phyloP scores from a whole-genome alignment of 2,329 filamentous ascomycete genomes.

The Fusarium abutilonis region DNA sequence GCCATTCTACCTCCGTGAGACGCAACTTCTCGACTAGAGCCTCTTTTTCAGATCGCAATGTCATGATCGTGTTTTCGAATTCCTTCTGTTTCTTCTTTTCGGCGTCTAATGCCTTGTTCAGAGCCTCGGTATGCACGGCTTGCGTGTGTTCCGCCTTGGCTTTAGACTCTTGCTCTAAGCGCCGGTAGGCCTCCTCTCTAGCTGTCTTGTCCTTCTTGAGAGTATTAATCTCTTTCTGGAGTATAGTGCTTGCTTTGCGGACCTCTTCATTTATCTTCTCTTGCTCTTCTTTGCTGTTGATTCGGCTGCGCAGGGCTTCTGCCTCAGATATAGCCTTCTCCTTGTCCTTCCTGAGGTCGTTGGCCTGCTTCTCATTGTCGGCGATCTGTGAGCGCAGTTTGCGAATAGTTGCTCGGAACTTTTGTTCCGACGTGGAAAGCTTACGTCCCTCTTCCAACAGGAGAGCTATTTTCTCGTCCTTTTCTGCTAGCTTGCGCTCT shows the following conservation, averaged over 20 bases:
- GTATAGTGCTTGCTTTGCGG: slow-evolving; percentile 63
- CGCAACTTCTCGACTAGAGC: slow-evolving; percentile 75
- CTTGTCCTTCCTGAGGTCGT: slow-evolving; percentile 66
- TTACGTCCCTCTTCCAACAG: slow-evolving; percentile 93
- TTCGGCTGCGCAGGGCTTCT: slow-evolving; percentile 57
- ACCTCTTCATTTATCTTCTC: slow-evolving; percentile 65
- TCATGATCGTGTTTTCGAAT: slow-evolving; percentile 66
- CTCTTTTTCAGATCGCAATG: slow-evolving; percentile 82
- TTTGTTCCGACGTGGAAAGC: slow-evolving; percentile 85
- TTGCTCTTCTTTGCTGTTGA: slow-evolving; percentile 61
- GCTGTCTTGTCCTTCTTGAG: slow-evolving; percentile 63
- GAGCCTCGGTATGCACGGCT: slow-evolving; percentile 71
- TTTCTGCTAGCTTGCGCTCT: slow-evolving; percentile 86
- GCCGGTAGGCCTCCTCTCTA: slow-evolving; percentile 72
- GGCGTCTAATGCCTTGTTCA: slow-evolving; percentile 73
- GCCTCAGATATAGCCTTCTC: slow-evolving; percentile 67
- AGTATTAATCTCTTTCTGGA: slow-evolving; percentile 51
- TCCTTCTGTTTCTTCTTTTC: slow-evolving; percentile 67
- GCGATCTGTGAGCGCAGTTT: slow-evolving; percentile 75
- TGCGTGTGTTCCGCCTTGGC: slow-evolving; percentile 72
- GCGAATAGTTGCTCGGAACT: slow-evolving; percentile 83
- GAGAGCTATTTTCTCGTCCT: slow-evolving; percentile 87
- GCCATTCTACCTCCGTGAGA: slow-evolving; percentile 74
- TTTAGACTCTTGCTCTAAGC: slow-evolving; percentile 75
- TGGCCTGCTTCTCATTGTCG: slow-evolving; percentile 72